Evolutionary conservation across 208 protist species (phyloP), one percentile per base, ranked within the genome.

Genomic region (Acanthamoeba triangularis): DNA sequence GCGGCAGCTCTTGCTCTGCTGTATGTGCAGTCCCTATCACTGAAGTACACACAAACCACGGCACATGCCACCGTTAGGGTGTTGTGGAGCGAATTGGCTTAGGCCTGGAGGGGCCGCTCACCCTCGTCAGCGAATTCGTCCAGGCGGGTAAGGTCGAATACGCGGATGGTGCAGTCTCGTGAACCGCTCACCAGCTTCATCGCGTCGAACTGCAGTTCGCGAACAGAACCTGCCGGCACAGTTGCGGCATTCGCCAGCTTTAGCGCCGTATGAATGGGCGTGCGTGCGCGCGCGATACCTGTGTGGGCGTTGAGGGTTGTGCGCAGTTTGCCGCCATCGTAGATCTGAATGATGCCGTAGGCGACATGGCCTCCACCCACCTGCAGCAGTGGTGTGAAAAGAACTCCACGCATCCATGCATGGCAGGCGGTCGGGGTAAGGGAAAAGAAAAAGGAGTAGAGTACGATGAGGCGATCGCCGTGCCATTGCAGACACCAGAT

Each of bases 101-200:
- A 13, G 44, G 20, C 47, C 47, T 52, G 47, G 0, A 52, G 33
- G 13, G 11, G 78, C 0, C 30, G 41, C 37, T 87, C 35, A 87
- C 23, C 35, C 7, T 37, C 23, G 67, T 74, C 30, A 16, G 33
- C 47, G n/a, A 35, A 20, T 54, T 54, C 69, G 8, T 41, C 47
- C 16, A 88, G 80, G 7, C n/a, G 25, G 10, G 33, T 52, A 37
- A 93, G 87, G 35, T 93, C 37, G 25, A 47, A 93, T 11, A 93
- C 44, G 28, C 87, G 47, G 30, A 93, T 93, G 61, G 87, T 93
- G 87, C 87, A 93, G 30, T 93, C 87, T 93, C 87, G 30, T 47
- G 56, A 74, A 23, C 87, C 87, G 41, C 59, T 93, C 18, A 93
- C 87, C 14, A 93, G 87, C 61, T 93, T 93, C 61, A 25, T 52